Base-by-base conservation (phyloP, 768 basidiomycete genomes). In the Gloeophyllum trabeum region DNA sequence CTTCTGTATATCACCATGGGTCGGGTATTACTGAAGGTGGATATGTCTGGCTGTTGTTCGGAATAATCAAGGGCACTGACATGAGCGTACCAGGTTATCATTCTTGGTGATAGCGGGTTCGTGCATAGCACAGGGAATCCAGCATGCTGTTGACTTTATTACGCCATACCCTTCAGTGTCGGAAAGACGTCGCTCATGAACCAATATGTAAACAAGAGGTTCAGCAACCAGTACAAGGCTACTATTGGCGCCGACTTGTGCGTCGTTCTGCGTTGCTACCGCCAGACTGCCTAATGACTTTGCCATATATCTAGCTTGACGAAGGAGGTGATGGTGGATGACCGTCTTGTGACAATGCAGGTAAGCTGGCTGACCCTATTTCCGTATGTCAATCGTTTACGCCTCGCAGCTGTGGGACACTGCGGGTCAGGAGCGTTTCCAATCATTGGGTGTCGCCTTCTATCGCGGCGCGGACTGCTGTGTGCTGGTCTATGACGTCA, bases 161-260 rank as follows among this genome's bases (percentile, higher is more conserved):
- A 19, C 25, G 25, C 14, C 24, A 21, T 46, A 44, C 40, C 28
- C 24, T 41, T 14, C 54, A 93, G 93, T 44, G 94, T 97, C 61
- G 94, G 93, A 34, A 98, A 98, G 83, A 98, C 96, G 32, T 98
- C 94, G 22, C 83, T 99, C 54, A 99, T 99, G 96, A 97, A 97
- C 70, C 96, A 99, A 67, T 98, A 96, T 69, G 96, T 99, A 50
- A 98, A 97, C 78, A 98, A 97, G 65, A 85, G 96, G 48, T 99
- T 98, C 65, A 91, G 87, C 62, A 96, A 93, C 67, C 94, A 97
- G 67, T 99, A 99, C 76, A 98, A 98, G 69, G 96, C 96, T 14
- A 98, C 96, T 48, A 94, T 94, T 58, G 91, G 91, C 45, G 91
- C 91, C 46, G 90, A 93, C 75, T 93, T 93, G 88, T 90, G 65